phyloP scores from a whole-genome alignment of 805 yeast species.

The Nakazawaea ernobii region DNA sequence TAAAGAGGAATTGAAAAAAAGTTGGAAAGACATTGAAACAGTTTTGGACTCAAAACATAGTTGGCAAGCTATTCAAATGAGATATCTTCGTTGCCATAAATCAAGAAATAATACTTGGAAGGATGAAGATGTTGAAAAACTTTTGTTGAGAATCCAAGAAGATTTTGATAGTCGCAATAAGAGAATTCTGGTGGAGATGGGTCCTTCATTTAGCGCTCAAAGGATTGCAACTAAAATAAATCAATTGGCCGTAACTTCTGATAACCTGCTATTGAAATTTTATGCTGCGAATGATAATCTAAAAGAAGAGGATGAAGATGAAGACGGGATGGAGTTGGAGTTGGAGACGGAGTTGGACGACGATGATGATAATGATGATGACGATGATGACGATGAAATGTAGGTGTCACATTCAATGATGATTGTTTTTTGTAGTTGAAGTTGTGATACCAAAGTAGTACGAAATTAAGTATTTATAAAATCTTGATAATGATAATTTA shows the following conservation, averaged over 20 bases:
- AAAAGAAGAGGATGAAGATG: slow-evolving; percentile 4
- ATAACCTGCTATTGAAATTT: background rate
- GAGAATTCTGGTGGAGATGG: slow-evolving; percentile 27
- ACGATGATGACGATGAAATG: slow-evolving; percentile 1
- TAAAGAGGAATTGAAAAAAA: slow-evolving; percentile 28
- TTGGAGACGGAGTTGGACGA: slow-evolving; percentile 2
- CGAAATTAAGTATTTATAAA: too few species aligned
- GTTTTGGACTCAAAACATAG: slow-evolving; percentile 27
- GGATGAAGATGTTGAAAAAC: slow-evolving; percentile 25
- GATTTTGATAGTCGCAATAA: slow-evolving; percentile 39
- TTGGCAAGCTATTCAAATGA: slow-evolving; percentile 44
- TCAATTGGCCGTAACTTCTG: slow-evolving; percentile 16
- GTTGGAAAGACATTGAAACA: slow-evolving; percentile 34
- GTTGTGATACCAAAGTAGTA: too few species aligned
- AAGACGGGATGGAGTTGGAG: slow-evolving; percentile 6
- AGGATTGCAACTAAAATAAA: slow-evolving; percentile 24
- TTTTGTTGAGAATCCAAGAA: slow-evolving; percentile 24
- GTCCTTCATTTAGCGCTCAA: slow-evolving; percentile 23
- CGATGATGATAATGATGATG: background rate
- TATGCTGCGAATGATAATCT: background rate
- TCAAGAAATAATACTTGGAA: slow-evolving; percentile 30
- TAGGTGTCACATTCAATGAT: background rate
- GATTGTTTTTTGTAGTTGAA: background rate
- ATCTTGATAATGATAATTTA: too few species aligned
- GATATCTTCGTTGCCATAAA: slow-evolving; percentile 35